These are phyloP conservation scores for Acidomyces sp. DNA, from an alignment of 495 filamentous ascomycete species.

Conservation along the genomic window DNA sequence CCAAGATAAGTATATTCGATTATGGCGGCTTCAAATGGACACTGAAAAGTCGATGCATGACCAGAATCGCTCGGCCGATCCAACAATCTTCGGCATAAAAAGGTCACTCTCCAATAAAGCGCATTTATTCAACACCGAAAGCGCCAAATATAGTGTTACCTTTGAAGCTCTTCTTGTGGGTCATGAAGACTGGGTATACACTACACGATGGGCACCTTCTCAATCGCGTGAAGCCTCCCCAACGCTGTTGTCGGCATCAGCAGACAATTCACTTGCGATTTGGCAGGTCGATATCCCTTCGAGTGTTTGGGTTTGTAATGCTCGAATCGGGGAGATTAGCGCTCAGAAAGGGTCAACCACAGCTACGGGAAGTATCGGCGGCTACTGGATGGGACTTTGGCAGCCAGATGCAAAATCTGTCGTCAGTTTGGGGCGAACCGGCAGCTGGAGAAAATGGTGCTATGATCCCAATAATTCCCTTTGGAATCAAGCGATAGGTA, in stretches of 20 bases:
- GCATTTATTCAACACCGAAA: constrained; percentile 50
- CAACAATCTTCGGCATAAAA: constrained; percentile 46
- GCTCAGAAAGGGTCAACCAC: constrained; percentile 87
- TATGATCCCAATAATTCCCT: constrained; percentile 40
- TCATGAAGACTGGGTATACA: constrained; percentile 98
- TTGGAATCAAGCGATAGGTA: constrained; percentile 65
- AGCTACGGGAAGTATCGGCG: constrained; percentile 86
- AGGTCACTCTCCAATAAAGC: constrained; percentile 72
- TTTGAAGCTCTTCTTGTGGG: constrained; percentile 92
- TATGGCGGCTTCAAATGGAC: constrained; percentile 78
- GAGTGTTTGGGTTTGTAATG: constrained; percentile 76
- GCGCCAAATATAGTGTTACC: constrained; percentile 58
- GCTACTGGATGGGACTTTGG: constrained; percentile 95
- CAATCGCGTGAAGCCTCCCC: constrained; percentile 31
- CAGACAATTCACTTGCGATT: constrained; percentile 85
- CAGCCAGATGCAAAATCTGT: constrained; percentile 62
- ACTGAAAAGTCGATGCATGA: constrained; percentile 22
- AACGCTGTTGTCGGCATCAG: constrained; percentile 79
- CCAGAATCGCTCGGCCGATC: constrained; percentile 28
- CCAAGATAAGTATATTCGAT: constrained; percentile 91
- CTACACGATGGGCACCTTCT: constrained; percentile 54
- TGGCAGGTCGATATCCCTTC: constrained; percentile 76
- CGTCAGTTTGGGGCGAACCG: constrained; percentile 74
- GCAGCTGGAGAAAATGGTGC: constrained; percentile 81
- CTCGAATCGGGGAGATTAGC: constrained; percentile 84